Evolutionary conservation across 305 asterid species (phyloP), one percentile per base, ranked within the genome.

Genomic region (Striga hermonthica): DNA sequence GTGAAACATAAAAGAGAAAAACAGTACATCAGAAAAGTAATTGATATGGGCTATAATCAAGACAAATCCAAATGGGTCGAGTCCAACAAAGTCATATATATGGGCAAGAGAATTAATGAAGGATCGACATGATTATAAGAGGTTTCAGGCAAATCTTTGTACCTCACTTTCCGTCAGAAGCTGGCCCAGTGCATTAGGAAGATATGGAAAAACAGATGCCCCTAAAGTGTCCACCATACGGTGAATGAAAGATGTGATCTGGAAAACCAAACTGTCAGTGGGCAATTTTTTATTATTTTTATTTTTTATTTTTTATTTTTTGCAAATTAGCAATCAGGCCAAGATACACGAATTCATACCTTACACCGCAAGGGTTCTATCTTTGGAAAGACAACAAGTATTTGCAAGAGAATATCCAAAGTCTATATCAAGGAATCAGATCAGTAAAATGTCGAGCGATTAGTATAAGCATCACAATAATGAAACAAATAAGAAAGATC

Each of bases 141-240:
- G 44, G 5, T 14, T 66, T 37, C 11, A 36, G 58, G 63, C 41
- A 73, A 73, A 55, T 45, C 16, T 52, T 16, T 44, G 72, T 84
- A 94, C 99, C 99, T 94, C 95, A 68, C 95, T 86, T 72, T 88
- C 96, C 7, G 83, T 78, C 28, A 94, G 87, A 80, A 94, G 80
- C 82, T 86, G 95, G 73, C 84, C 95, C 77, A 94, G 76, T 60
- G 95, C 97, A 81, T 85, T 90, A 4, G 97, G 97, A 60, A 94
- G 99, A 77, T 78, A 81, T 0, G 99, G 96, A 75, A 94, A 94
- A 48, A 94, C 91, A 10, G 93, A 85, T 47, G 82, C 78, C 57
- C 99, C 99, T 57, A 94, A 76, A 44, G 85, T 94, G 66, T 94
- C 96, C 78, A 90, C 97, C 99, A 90, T 94, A 50, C 99, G 97